phyloP scores from a whole-genome alignment of 257 asterid genomes.

The Ilex aquifolium region DNA sequence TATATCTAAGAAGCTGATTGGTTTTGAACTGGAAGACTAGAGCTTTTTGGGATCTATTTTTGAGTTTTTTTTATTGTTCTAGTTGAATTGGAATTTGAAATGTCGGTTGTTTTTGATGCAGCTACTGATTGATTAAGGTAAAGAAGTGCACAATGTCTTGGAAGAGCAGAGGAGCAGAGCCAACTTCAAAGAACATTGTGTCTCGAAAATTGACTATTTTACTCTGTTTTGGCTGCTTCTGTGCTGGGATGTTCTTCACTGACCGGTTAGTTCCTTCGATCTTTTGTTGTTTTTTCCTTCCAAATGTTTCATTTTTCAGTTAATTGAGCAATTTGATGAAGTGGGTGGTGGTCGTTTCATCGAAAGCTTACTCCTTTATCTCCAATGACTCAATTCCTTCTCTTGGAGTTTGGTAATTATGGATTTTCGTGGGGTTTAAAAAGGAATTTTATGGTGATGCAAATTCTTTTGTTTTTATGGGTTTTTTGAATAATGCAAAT shows the following conservation, averaged over 20 bases:
- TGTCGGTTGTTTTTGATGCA: not conserved
- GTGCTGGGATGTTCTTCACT: slow-evolving; percentile 3
- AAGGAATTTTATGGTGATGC: too few species aligned
- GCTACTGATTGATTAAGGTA: not conserved
- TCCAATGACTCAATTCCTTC: too few species aligned
- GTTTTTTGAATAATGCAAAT: too few species aligned
- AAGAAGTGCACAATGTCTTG: not conserved
- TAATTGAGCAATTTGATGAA: too few species aligned
- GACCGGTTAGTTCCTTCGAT: slow-evolving; percentile 2
- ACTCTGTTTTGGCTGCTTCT: not conserved
- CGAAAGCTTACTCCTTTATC: too few species aligned
- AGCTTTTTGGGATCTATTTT: not conserved
- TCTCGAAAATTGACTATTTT: slow-evolving; percentile 1
- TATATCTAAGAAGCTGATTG: not conserved
- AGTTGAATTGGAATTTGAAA: not conserved
- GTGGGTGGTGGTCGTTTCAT: too few species aligned
- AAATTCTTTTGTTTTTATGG: too few species aligned
- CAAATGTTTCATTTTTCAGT: not conserved
- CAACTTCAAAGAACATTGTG: not conserved
- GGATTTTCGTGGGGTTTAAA: too few species aligned
- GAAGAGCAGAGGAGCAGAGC: not conserved
- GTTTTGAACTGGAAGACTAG: not conserved
- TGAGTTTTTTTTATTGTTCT: not conserved
- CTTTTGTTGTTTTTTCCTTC: slow-evolving; percentile 6
- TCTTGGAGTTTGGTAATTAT: too few species aligned